Evolutionary conservation across 768 basidiomycete genomes (phyloP).

Genomic region (Phanerochaete carnosa): DNA sequence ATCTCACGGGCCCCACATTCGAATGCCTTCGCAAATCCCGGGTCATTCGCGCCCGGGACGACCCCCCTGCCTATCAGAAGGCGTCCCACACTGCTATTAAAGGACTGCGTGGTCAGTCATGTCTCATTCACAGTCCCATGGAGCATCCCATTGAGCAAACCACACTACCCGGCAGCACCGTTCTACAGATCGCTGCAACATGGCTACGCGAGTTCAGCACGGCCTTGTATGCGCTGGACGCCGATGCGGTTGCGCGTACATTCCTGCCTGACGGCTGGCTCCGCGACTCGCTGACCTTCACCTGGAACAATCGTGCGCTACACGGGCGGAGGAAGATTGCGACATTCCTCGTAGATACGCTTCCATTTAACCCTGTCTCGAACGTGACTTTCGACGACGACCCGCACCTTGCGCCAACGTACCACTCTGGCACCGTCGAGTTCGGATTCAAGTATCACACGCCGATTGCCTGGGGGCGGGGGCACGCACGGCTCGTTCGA

Average conservation of each 20-base stretch:
- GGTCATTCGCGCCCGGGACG: too few relatives aligned
- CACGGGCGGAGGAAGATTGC: slow-evolving; percentile 31
- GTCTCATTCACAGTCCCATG: not conserved
- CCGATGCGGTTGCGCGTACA: slow-evolving; percentile 17
- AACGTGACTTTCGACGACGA: slow-evolving; percentile 26
- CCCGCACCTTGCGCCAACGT: slow-evolving; percentile 16
- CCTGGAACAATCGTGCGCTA: slow-evolving; percentile 40
- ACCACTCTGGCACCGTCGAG: slow-evolving; percentile 23
- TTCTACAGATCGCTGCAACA: not conserved
- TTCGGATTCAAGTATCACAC: slow-evolving; percentile 38
- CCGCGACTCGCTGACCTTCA: slow-evolving; percentile 40
- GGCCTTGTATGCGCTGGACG: slow-evolving; percentile 18
- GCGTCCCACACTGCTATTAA: too few relatives aligned
- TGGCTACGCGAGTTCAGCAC: slow-evolving; percentile 30
- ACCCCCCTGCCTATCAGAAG: too few relatives aligned
- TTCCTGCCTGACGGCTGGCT: slow-evolving; percentile 38
- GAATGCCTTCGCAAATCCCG: too few relatives aligned
- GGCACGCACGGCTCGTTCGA: slow-evolving; percentile 30
- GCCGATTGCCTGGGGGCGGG: slow-evolving; percentile 29
- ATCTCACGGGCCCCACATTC: too few relatives aligned
- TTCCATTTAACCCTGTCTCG: slow-evolving; percentile 15
- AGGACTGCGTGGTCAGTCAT: too few relatives aligned
- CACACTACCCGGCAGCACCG: not conserved
- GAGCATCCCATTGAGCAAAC: not conserved
- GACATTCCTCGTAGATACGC: slow-evolving; percentile 17